Conservation (phyloP, 345 rosid genomes). For the Punica granatum region DNA sequence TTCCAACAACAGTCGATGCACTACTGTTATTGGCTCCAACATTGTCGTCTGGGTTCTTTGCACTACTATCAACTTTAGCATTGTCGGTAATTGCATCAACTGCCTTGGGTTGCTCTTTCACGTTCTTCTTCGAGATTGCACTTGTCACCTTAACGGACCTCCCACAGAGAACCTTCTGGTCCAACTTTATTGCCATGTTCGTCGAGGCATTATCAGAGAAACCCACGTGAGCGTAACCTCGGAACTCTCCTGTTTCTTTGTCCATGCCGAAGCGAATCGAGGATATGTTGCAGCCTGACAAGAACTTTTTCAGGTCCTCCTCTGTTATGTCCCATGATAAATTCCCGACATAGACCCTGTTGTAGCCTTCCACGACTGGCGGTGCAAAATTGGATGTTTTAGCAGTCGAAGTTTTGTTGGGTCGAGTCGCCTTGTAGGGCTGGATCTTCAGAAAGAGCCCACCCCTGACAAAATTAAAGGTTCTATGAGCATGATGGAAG, state of each 20-base stretch:
- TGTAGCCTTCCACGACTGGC: constrained; percentile 67
- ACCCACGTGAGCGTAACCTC: constrained; percentile 84
- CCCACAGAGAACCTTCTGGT: constrained; percentile 62
- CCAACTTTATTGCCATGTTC: constrained; percentile 69
- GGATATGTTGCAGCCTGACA: constrained; percentile 61
- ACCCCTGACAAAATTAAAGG: constrained; percentile 45
- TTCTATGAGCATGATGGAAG: constrained; percentile 10
- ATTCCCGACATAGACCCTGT: constrained; percentile 80
- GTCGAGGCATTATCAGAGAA: constrained; percentile 57
- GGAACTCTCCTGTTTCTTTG: constrained; percentile 81
- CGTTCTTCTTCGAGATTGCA: constrained; percentile 51
- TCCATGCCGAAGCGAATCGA: constrained; percentile 66
- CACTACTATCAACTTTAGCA: neutral
- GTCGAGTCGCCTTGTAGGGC: constrained; percentile 48
- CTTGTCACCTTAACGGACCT: constrained; percentile 83
- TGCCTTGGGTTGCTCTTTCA: neutral
- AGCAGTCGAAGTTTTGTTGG: constrained; percentile 4
- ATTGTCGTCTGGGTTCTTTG: neutral
- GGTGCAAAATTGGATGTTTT: constrained; percentile 48
- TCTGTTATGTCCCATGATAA: constrained; percentile 83
- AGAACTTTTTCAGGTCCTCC: constrained; percentile 56
- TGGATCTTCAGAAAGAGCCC: constrained; percentile 78
- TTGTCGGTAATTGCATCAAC: neutral
- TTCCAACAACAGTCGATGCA: constrained; percentile 14
- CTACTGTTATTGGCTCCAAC: neutral